Evolutionary conservation across 1,284 basidiomycete genomes (phyloP).

Genomic region (Coniferiporia sulphurascens): DNA sequence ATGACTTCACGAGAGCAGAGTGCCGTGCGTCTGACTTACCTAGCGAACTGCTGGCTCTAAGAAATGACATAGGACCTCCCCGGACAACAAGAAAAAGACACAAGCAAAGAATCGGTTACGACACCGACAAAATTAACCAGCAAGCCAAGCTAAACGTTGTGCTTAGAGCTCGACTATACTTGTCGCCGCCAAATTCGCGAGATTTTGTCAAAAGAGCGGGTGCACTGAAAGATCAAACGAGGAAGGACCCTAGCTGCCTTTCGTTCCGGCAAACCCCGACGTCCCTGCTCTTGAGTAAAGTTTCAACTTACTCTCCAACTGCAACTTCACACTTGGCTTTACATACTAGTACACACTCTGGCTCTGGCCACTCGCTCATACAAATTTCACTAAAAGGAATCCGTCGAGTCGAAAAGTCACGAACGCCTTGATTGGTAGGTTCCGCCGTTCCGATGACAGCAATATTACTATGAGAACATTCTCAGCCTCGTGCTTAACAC

Average conservation of each 20-base stretch:
- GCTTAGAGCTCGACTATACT: background rate
- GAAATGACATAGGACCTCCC: slow-evolving; percentile 10
- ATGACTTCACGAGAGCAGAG: background rate
- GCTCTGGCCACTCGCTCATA: too few species aligned
- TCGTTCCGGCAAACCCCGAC: background rate
- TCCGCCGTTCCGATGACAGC: too few species aligned
- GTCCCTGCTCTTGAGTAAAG: background rate
- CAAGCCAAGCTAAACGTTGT: background rate
- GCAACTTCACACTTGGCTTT: background rate
- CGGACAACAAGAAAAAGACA: background rate
- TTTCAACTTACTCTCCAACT: background rate
- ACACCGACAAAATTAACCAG: background rate
- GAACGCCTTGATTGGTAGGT: too few species aligned
- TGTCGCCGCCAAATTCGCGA: background rate
- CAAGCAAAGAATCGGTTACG: background rate
- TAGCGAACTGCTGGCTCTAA: slow-evolving; percentile 10
- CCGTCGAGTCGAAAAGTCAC: too few species aligned
- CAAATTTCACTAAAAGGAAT: too few species aligned
- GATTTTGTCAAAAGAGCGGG: background rate
- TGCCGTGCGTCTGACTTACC: background rate
- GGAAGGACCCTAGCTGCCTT: background rate
- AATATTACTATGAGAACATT: too few species aligned
- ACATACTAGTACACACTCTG: background rate
- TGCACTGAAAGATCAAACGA: background rate
- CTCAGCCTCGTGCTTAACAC: too few species aligned